Percentiles rank a stretch among this genome's conserved stretches.
phyloP scores from a whole-genome alignment of 2,329 filamentous ascomycete species.

The Colletotrichum musicola region DNA sequence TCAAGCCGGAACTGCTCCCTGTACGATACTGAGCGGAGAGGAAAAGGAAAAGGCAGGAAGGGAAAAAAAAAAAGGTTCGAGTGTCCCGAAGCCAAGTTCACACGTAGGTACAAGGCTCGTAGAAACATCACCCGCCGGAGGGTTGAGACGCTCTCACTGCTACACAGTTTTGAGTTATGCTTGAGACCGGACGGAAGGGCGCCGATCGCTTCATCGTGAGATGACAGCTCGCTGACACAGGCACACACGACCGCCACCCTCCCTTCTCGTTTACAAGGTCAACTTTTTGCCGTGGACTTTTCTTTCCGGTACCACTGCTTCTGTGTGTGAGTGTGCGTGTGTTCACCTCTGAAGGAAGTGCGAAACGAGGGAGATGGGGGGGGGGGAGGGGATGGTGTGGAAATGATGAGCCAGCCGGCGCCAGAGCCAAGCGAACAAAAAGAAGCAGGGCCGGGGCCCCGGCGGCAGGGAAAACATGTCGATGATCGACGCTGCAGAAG shows the following conservation, averaged over 20 bases:
- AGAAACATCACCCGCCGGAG: constrained; percentile 1
- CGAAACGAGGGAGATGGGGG: too few species aligned
- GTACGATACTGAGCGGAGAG: neutral
- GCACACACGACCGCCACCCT: neutral
- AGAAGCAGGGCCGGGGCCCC: neutral
- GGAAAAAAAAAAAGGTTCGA: neutral
- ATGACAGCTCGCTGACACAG: constrained; percentile 29
- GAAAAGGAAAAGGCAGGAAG: too few species aligned
- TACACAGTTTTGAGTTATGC: constrained; percentile 5
- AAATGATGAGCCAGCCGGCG: too few species aligned
- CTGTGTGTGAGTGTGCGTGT: constrained; percentile 1
- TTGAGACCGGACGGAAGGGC: constrained; percentile 32
- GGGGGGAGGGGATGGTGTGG: too few species aligned
- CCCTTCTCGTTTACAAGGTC: neutral
- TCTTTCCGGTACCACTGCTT: neutral
- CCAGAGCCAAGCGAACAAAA: neutral
- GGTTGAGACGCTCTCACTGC: constrained; percentile 11
- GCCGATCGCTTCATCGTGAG: constrained; percentile 21
- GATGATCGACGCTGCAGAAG: constrained; percentile 36
- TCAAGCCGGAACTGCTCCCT: neutral
- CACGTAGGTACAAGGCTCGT: neutral
- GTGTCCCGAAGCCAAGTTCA: neutral
- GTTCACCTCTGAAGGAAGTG: neutral
- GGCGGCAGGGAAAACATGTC: neutral
- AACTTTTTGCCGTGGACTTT: neutral